A percentile compares a stretch with the other conserved stretches of the same genome.
These are phyloP conservation scores for Syzygium aqueum DNA, from an alignment of 345 rosid genomes.

Conservation along the genomic window DNA sequence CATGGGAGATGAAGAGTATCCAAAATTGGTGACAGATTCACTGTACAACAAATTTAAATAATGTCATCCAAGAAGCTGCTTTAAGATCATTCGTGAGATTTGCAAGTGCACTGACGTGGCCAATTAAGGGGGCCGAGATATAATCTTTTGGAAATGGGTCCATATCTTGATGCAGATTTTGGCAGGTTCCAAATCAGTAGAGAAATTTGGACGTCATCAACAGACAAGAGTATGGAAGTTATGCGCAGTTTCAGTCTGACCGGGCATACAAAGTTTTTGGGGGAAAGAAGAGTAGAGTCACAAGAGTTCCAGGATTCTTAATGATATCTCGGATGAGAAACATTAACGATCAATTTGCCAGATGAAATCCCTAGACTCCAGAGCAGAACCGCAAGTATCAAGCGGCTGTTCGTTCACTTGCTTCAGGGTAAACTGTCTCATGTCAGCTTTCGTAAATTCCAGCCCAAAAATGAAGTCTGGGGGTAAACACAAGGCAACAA, in stretches of 20 bases:
- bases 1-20: not conserved
- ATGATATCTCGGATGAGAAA: not conserved
- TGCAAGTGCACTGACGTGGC: not conserved
- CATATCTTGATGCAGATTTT: not conserved
- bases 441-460: not conserved
- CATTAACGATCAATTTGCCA: not conserved
- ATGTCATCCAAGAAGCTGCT: not conserved
- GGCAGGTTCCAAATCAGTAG: not conserved
- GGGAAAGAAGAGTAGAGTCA: not conserved
- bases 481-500: not conserved
- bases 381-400: not conserved
- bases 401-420: not conserved
- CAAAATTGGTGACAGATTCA: not conserved
- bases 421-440: not conserved
- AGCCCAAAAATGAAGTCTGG: not conserved
- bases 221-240: not conserved
- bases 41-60: not conserved
- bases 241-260: not conserved
- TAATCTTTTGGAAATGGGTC: not conserved
- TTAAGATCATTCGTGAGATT: not conserved
- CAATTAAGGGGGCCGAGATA: not conserved
- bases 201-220: not conserved
- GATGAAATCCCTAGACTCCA: not conserved
- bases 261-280: not conserved
- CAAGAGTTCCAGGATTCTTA: not conserved